These are phyloP conservation scores for Lactarius deliciosus DNA, from an alignment of 768 basidiomycete species.

Conservation along the genomic window DNA sequence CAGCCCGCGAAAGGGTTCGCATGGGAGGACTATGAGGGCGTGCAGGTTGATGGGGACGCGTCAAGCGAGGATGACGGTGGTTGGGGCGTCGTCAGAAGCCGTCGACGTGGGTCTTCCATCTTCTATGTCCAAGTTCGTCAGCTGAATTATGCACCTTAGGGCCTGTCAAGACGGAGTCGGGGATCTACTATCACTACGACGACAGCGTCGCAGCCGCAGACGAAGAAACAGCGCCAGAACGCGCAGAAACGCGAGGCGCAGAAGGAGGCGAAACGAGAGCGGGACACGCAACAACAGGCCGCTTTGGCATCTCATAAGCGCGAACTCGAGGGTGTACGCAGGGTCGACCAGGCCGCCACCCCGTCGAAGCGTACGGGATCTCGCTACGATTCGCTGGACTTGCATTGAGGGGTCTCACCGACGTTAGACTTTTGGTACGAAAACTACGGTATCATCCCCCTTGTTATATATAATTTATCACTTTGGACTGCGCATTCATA, in stretches of 20 bases:
- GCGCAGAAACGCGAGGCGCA: constrained; percentile 54
- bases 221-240: constrained; percentile 72
- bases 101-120: constrained; percentile 35
- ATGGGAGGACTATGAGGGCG: constrained; percentile 79
- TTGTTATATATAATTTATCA: constrained; percentile 22
- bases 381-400: constrained; percentile 22
- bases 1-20: constrained; percentile 64
- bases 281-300: constrained; percentile 51
- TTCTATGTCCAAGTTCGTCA: not conserved
- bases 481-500: constrained; percentile 13
- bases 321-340: constrained; percentile 54
- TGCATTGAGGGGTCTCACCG: not conserved
- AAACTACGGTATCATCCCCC: constrained; percentile 4
- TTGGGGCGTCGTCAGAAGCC: constrained; percentile 75
- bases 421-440: constrained; percentile 3
- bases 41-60: constrained; percentile 57
- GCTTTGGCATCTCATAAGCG: constrained; percentile 58
- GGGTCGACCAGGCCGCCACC: constrained; percentile 47
- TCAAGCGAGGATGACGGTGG: constrained; percentile 64
- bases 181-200: constrained; percentile 3
- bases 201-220: constrained; percentile 45
- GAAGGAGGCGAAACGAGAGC: constrained; percentile 57
- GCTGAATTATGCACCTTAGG: constrained; percentile 16
- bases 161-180: constrained; percentile 26
- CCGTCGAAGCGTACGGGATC: constrained; percentile 28